Conservation (phyloP, 352 stramenopile species). For the Lagenidium sp. region DNA sequence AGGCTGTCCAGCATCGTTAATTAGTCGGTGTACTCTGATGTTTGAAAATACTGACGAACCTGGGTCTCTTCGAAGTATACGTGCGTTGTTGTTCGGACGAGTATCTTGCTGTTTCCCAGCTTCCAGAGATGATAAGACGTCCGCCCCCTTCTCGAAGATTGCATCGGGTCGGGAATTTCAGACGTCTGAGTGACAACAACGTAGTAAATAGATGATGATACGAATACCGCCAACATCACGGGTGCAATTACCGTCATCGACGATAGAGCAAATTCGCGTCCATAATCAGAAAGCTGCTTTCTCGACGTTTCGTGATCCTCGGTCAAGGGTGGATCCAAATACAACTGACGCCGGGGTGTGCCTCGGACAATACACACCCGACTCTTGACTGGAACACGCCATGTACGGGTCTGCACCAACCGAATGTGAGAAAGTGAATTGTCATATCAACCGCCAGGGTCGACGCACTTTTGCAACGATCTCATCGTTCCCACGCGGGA, state of each 20-base stretch:
- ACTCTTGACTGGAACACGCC: slow-evolving; percentile 52
- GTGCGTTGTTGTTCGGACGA: slow-evolving; percentile 47
- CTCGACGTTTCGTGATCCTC: slow-evolving; percentile 11
- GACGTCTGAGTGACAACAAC: no score
- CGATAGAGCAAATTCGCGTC: no score
- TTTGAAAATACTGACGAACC: not conserved
- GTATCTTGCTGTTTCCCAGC: slow-evolving; percentile 35
- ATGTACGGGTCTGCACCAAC: slow-evolving; percentile 21
- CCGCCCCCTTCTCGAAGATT: no score
- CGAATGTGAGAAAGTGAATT: not conserved
- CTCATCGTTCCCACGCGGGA: not conserved
- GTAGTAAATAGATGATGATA: slow-evolving; percentile 16
- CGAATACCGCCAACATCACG: no score
- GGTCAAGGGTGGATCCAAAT: slow-evolving; percentile 32
- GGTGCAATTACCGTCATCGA: no score
- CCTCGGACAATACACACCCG: slow-evolving; percentile 22
- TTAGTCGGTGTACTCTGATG: no score
- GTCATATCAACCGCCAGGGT: no score
- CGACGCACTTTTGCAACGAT: no score
- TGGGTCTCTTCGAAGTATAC: slow-evolving; percentile 10
- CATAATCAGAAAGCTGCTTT: slow-evolving; percentile 11
- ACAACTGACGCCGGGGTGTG: slow-evolving; percentile 34
- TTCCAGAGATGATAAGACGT: slow-evolving; percentile 64
- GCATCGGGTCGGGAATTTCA: no score
- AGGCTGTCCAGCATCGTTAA: no score